Evolutionary conservation across 1,284 basidiomycete species (phyloP).

Genomic region (Fomitiporia mediterranea): DNA sequence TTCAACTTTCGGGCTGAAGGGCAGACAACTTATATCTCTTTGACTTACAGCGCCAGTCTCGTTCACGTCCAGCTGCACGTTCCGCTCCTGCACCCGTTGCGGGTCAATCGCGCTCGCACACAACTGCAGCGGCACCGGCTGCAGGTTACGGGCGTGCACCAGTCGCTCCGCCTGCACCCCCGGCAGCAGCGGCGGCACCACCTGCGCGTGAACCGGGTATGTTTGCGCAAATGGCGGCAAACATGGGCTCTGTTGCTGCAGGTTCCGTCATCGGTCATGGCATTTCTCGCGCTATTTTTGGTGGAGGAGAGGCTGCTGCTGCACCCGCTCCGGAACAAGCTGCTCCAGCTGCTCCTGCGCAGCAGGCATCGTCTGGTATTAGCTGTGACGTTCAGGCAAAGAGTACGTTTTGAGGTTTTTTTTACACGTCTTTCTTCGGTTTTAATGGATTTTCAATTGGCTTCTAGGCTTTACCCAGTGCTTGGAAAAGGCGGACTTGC

Average conservation of each 20-base stretch:
- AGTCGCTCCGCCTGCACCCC: constrained; percentile 37
- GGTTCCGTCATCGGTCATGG: constrained; percentile 84
- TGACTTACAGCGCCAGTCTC: constrained; percentile 50
- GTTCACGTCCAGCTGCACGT: constrained; percentile 46
- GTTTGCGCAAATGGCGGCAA: constrained; percentile 81
- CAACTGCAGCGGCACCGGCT: constrained; percentile 35
- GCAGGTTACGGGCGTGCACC: constrained; percentile 41
- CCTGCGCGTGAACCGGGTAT: constrained; percentile 54
- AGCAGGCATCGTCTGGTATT: constrained; percentile 38
- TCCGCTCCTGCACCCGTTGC: constrained; percentile 38
- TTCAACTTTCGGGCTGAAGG: background rate
- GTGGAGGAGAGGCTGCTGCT: constrained; percentile 43
- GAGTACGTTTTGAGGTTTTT: constrained; percentile 38
- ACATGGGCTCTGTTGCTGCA: constrained; percentile 81
- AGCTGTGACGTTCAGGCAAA: constrained; percentile 72
- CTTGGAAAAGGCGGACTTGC: constrained; percentile 70
- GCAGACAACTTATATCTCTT: constrained; percentile 11
- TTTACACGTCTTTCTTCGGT: background rate
- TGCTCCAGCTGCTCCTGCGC: constrained; percentile 35
- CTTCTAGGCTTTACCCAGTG: constrained; percentile 68
- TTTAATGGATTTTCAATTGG: background rate
- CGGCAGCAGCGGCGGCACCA: constrained; percentile 35
- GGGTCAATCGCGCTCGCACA: constrained; percentile 36
- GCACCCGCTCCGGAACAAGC: constrained; percentile 38
- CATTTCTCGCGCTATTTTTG: constrained; percentile 80